A percentile compares a stretch with the other conserved stretches of the same genome.
Evolutionary conservation across 352 stramenopile genomes (phyloP).

Genomic region (Phytopythium chamaehyphon): DNA sequence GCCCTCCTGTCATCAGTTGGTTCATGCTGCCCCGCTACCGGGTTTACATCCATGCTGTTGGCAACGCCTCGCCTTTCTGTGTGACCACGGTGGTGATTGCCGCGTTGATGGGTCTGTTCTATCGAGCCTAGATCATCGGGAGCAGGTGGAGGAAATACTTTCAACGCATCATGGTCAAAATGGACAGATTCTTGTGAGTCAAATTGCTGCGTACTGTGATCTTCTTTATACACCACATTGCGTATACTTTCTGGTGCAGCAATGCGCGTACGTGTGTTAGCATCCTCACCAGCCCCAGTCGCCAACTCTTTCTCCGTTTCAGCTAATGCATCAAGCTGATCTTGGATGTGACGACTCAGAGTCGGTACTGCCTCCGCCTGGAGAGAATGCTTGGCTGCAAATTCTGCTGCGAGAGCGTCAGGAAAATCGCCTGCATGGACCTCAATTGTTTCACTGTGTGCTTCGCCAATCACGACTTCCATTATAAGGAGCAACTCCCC

Average conservation of each 20-base stretch:
- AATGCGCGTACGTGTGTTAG: background rate
- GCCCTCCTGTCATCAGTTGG: conserved; percentile 12
- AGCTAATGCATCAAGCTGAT: conserved; percentile 41
- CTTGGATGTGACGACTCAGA: conserved; percentile 50
- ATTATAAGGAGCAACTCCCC: conserved; percentile 64
- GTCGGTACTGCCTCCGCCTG: conserved; percentile 45
- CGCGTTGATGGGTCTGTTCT: too few species aligned
- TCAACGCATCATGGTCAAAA: too few species aligned
- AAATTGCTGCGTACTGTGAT: too few species aligned
- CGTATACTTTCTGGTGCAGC: background rate
- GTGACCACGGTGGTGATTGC: background rate
- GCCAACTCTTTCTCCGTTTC: conserved; percentile 18
- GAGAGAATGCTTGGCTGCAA: conserved; percentile 48
- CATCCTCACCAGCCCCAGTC: background rate
- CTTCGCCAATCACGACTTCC: conserved; percentile 73
- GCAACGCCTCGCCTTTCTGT: conserved; percentile 2
- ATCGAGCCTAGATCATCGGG: too few species aligned
- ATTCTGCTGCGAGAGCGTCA: conserved; percentile 34
- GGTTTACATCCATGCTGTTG: background rate
- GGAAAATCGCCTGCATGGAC: conserved; percentile 53
- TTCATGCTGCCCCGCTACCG: background rate
- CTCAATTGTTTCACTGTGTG: conserved; percentile 64
- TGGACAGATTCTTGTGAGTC: too few species aligned
- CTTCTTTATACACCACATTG: background rate
- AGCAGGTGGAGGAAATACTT: too few species aligned